Evolutionary conservation across 495 filamentous ascomycete species (phyloP).

Genomic region (Neohortaea acidophila): DNA sequence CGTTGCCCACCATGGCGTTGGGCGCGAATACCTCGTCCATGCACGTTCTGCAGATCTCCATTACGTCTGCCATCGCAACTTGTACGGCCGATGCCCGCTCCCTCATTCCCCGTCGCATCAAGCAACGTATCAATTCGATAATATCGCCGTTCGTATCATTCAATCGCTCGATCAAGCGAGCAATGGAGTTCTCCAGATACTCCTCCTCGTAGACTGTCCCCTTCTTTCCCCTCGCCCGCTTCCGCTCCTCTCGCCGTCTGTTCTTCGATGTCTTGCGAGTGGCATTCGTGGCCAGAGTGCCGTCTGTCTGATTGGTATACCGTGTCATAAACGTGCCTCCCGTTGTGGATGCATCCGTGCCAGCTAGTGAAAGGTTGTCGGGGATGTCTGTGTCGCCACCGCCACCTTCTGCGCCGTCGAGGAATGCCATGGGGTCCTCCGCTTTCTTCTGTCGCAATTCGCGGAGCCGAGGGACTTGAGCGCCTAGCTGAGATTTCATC

Average conservation of each 20-base stretch:
- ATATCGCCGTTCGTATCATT: conserved; percentile 54
- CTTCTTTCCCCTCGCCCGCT: conserved; percentile 85
- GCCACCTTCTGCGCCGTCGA: conserved; percentile 41
- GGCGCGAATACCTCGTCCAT: conserved; percentile 49
- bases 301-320: conserved; percentile 61
- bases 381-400: conserved; percentile 53
- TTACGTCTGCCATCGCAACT: conserved; percentile 51
- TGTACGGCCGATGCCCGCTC: conserved; percentile 72
- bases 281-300: conserved; percentile 49
- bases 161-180: conserved; percentile 73
- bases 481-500: conserved; percentile 65
- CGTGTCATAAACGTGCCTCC: conserved; percentile 74
- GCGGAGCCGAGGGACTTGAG: conserved; percentile 68
- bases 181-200: conserved; percentile 76
- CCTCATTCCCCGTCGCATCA: conserved; percentile 67
- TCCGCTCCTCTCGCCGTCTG: conserved; percentile 74
- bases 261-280: conserved; percentile 72
- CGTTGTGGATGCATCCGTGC: conserved; percentile 64
- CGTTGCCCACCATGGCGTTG: conserved; percentile 13
- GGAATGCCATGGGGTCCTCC: conserved; percentile 52
- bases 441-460: conserved; percentile 68
- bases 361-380: conserved; percentile 81
- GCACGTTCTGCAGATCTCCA: conserved; percentile 47
- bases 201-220: conserved; percentile 96
- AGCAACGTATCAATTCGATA: conserved; percentile 51